Conservation (phyloP, 345 rosid genomes). For the Populus alba region DNA sequence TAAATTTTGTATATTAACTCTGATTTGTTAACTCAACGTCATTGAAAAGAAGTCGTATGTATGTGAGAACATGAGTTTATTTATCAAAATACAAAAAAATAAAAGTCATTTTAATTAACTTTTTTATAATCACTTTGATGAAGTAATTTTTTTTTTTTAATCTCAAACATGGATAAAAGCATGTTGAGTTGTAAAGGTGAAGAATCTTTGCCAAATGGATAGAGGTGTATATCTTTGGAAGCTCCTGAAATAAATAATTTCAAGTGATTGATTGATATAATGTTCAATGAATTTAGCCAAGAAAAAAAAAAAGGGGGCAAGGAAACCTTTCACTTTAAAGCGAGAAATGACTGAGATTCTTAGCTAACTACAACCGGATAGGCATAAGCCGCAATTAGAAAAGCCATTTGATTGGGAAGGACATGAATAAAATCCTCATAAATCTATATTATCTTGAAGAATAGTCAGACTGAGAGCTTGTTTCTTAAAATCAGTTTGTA, state of each 20-base stretch:
- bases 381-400: not conserved
- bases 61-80: not conserved
- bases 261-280: not conserved
- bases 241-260: not conserved
- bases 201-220: not conserved
- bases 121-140: not conserved
- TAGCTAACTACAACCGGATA: not conserved
- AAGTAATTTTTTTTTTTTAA: not conserved
- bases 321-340: not conserved
- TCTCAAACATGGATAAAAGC: not conserved
- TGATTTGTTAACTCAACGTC: too few species aligned
- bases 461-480: too few species aligned
- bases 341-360: not conserved
- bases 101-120: not conserved
- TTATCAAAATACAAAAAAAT: not conserved
- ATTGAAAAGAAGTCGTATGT: not conserved
- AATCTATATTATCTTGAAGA: not conserved
- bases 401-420: not conserved
- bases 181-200: not conserved
- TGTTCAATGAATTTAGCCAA: not conserved
- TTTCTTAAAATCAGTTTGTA: too few species aligned
- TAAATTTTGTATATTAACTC: too few species aligned
- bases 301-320: not conserved
- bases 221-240: not conserved
- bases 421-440: not conserved